Conservation (phyloP, 78 protist species). For the Polysphondylium violaceum region DNA sequence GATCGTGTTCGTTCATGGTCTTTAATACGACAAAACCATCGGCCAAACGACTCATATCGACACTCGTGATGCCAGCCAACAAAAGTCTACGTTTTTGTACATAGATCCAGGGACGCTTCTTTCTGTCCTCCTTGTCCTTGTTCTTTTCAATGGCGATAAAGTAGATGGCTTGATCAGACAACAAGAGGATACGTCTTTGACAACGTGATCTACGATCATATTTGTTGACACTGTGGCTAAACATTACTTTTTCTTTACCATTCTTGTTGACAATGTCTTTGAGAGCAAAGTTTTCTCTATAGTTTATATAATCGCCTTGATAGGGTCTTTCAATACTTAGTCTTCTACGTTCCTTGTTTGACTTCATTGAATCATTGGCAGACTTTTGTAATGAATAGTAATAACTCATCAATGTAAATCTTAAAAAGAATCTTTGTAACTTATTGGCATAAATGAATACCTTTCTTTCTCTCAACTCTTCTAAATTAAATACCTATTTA, state of each 20-base stretch:
- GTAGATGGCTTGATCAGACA: constrained; percentile 70
- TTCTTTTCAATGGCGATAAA: constrained; percentile 84
- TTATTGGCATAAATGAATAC: constrained; percentile 83
- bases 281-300: constrained; percentile 79
- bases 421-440: constrained; percentile 79
- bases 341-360: constrained; percentile 78
- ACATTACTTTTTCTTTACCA: constrained; percentile 73
- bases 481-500: constrained; percentile 49
- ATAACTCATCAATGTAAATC: constrained; percentile 70
- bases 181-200: constrained; percentile 55
- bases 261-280: constrained; percentile 67
- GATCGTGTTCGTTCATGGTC: constrained; percentile 66
- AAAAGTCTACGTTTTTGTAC: constrained; percentile 49
- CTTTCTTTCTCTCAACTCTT: constrained; percentile 83
- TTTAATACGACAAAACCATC: constrained; percentile 70
- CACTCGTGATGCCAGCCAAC: constrained; percentile 14
- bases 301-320: constrained; percentile 80
- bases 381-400: constrained; percentile 68
- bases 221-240: constrained; percentile 60
- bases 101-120: constrained; percentile 82
- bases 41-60: constrained; percentile 22
- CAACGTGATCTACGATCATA: constrained; percentile 50
- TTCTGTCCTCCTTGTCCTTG: constrained; percentile 79
- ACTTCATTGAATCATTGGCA: constrained; percentile 52
- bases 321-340: constrained; percentile 72